These are phyloP conservation scores for Hortiboletus campestris DNA, from an alignment of 768 basidiomycete genomes.

Conservation along the genomic window DNA sequence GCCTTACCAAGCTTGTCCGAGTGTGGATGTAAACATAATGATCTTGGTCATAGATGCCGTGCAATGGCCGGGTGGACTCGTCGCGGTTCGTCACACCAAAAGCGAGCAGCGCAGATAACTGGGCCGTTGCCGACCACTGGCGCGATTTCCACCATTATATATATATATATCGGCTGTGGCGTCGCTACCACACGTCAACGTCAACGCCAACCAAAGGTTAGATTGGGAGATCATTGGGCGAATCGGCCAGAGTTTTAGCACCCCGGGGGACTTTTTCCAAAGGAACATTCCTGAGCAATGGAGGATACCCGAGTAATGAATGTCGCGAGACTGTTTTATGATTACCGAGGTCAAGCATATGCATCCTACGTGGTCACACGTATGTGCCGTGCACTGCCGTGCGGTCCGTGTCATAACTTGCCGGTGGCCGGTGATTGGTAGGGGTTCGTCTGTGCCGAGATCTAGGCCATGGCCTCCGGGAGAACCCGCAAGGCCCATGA, in stretches of 20 bases:
- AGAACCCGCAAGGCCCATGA: not conserved
- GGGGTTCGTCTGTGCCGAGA: not conserved
- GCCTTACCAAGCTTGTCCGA: not conserved
- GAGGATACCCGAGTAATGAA: not conserved
- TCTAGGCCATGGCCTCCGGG: not conserved
- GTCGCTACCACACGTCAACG: not conserved
- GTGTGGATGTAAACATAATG: not conserved
- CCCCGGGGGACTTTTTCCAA: not conserved
- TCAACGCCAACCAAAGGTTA: not conserved
- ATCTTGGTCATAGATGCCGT: not conserved
- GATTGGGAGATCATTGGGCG: not conserved
- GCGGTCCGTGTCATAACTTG: no score
- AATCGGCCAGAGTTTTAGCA: not conserved
- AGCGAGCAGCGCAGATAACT: no score
- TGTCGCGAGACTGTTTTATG: no score
- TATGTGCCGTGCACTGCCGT: constrained; percentile 7
- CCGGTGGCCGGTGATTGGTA: no score
- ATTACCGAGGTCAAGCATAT: not conserved
- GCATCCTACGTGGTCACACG: not conserved
- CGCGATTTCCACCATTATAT: no score
- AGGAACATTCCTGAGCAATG: not conserved
- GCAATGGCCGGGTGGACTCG: no score
- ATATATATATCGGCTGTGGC: not conserved
- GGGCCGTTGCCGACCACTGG: no score
- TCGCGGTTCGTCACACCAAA: no score